Evolutionary conservation across 164 flowering plant species (phyloP), one percentile per base, ranked within the genome.

Genomic region (Akebia trifoliata): DNA sequence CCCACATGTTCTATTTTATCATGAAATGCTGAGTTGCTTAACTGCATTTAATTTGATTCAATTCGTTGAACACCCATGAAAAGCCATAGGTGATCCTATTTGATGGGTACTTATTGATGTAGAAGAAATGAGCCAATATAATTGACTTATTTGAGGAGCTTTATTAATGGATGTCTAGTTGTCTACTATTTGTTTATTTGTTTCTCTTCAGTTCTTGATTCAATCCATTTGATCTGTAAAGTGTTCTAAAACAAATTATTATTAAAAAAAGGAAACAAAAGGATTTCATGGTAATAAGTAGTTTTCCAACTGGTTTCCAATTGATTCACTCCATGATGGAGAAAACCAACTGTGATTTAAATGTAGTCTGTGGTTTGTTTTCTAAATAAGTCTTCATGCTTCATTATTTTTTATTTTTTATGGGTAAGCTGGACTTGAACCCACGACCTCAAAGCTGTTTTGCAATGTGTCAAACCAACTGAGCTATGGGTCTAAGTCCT

Each of bases 11-110:
- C 14, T 25, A 24, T 6, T 25, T 24, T 47, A 7, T 47, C 25
- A 24, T 24, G 31, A 39, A 39, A 4, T 39, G 43, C 17, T 39
- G 29, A 40, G 47, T 12, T 39, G 61, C 24, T 18, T 22, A 50
- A 29, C 26, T 39, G 63, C 49, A 50, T 50, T 60, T 60, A 50
- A 50, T 50, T 18, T 51, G 49, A 6, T 50, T 11, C 25, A 18
- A 18, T 38, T 40, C 2, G 56, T 38, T 38, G 49, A 6, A 30
- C 17, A 15, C 4, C 15, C 8, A 37, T 25, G 30, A 28, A 29
- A 28, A 39, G 48, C 29, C 15, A 56, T 20, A 50, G 54, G 17
- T 48, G 7, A 17, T 40, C 9, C 21, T 37, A 26, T 28, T 20
- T 21, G 25, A 2, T 20, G 0, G 43, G 54, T 28, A 26, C 26